Evolutionary conservation across 257 asterid genomes (phyloP).

Genomic region (Knoxia roxburghii): DNA sequence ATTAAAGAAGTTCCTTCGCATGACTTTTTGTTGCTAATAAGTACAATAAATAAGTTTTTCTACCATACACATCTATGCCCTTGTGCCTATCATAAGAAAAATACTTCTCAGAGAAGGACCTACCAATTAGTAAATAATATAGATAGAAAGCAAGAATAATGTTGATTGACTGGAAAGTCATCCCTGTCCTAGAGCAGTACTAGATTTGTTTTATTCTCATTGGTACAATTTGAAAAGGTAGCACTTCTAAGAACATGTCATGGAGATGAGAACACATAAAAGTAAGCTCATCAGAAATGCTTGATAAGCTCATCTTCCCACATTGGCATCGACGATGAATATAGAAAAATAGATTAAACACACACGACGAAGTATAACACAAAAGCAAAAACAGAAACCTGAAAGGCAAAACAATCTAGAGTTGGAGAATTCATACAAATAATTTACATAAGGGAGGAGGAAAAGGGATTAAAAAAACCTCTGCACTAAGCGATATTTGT

Average conservation of each 20-base stretch:
- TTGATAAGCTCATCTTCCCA: neutral
- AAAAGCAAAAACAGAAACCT: neutral
- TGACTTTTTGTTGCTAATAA: neutral
- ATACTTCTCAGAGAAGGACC: neutral
- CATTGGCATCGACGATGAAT: too few relatives aligned
- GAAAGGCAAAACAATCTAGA: neutral
- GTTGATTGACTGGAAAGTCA: neutral
- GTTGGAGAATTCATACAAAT: neutral
- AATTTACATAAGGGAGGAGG: neutral
- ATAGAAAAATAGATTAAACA: neutral
- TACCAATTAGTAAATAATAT: neutral
- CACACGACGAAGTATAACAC: neutral
- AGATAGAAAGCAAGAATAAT: neutral
- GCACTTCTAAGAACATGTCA: neutral
- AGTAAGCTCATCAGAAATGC: neutral
- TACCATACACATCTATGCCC: neutral
- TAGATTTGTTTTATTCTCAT: neutral
- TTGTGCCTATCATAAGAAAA: neutral
- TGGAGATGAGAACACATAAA: neutral
- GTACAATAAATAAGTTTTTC: neutral
- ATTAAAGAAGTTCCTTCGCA: neutral
- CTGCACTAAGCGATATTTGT: constrained; percentile 66
- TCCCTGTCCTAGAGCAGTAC: neutral
- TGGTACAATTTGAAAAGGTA: neutral
- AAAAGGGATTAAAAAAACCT: constrained; percentile 41